A percentile compares a stretch with the other conserved stretches of the same genome.
These are phyloP conservation scores for Neophaeococcomyces aloes DNA, from an alignment of 2,329 filamentous ascomycete genomes.

Conservation along the genomic window DNA sequence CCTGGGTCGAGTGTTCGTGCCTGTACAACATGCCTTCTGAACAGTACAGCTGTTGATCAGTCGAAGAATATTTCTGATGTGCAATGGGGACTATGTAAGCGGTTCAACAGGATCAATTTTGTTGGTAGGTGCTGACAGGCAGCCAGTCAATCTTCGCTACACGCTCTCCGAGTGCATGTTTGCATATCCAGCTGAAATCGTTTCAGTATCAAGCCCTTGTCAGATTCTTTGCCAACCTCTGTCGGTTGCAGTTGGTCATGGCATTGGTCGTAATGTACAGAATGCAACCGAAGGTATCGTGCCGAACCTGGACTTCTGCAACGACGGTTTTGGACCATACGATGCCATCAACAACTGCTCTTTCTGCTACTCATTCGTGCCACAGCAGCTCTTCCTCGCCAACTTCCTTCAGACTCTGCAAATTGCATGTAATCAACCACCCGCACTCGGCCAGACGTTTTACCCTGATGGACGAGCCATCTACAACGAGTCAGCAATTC, in stretches of 20 bases:
- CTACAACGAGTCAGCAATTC: constrained; percentile 32
- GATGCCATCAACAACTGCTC: constrained; percentile 33
- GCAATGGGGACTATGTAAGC: constrained; percentile 37
- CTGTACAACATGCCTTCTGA: constrained; percentile 34
- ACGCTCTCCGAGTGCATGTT: constrained; percentile 36
- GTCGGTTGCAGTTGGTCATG: constrained; percentile 17
- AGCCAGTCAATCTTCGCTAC: constrained; percentile 36
- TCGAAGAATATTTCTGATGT: constrained; percentile 32
- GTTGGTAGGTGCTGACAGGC: constrained; percentile 12
- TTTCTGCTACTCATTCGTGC: constrained; percentile 34
- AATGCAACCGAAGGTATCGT: constrained; percentile 20
- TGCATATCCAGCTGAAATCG: constrained; percentile 27
- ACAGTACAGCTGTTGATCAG: constrained; percentile 29
- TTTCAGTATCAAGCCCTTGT: constrained; percentile 34
- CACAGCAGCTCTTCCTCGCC: constrained; percentile 30
- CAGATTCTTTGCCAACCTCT: constrained; percentile 33
- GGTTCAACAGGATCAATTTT: neutral
- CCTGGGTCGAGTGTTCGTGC: constrained; percentile 30
- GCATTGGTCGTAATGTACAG: constrained; percentile 26
- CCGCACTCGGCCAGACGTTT: constrained; percentile 28
- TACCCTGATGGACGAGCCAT: constrained; percentile 31
- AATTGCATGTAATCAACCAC: constrained; percentile 35
- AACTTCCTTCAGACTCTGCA: constrained; percentile 39
- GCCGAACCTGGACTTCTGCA: constrained; percentile 31
- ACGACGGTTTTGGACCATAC: constrained; percentile 29